Base-by-base conservation (phyloP, 106 monocot species). In the Hemerocallis citrina region DNA sequence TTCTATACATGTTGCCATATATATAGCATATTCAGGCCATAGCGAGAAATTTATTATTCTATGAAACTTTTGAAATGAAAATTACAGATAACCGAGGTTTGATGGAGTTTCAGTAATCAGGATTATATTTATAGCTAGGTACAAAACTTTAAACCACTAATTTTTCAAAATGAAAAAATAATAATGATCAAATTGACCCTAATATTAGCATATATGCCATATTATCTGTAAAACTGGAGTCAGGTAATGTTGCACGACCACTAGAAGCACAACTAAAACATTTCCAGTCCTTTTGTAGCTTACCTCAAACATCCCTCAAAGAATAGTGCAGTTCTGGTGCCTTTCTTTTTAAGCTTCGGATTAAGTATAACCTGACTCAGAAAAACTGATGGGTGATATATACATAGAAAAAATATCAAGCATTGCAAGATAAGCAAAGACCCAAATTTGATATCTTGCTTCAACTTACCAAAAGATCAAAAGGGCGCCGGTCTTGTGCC, bases 261-360 rank as follows among this genome's bases (percentile, higher is more conserved):
- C 20, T 21, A 2, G n/a, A 20, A 4, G 52, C 52, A 61, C 1
- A 25, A 21, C 43, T 35, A 13, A 8, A 51, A 64, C 24, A 13
- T 47, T 20, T 32, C n/a, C 14, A 42, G 25, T 34, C 7, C 12
- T 43, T 24, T 29, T 12, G 12, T 34, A 38, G 20, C 30, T 52
- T 81, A 90, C 95, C 95, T 95, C 59, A 95, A 77, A 50, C 95
- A 95, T 58, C 95, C 95, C 72, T 95, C 95, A 58, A 95, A 95
- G 72, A 95, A 90, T 1, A 89, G 52, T 41, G 89, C 81, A 31
- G 83, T 90, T 67, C 69, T 89, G 45, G 78, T 63, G 25, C 89
- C 70, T 56, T 72, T 86, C 66, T 70, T 90, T 47, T 67, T 59
- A 55, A 95, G 81, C 73, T 67, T 84, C 31, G 95, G 95, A 51